These are phyloP conservation scores for Saccharomyces hybrid DNA, from an alignment of 1,139 yeast genomes.

Conservation along the genomic window DNA sequence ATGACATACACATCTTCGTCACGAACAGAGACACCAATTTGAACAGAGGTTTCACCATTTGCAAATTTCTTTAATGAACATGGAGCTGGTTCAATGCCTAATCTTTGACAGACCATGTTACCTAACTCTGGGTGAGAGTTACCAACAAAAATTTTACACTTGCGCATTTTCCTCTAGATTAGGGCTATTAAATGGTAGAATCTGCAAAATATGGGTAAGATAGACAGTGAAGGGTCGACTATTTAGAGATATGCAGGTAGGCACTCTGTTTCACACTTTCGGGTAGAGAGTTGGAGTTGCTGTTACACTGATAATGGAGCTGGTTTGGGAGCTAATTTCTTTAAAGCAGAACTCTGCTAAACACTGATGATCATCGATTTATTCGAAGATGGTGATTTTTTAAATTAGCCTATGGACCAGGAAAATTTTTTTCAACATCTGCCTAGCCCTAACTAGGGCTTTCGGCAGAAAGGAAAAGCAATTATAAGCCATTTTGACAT, in stretches of 20 bases:
- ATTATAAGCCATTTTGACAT: background rate
- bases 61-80: slow-evolving; percentile 85
- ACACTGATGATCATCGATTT: background rate
- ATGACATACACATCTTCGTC: slow-evolving; percentile 95
- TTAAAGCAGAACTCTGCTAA: background rate
- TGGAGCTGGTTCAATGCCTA: slow-evolving; percentile 94
- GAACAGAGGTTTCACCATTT: slow-evolving; percentile 95
- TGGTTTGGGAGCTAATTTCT: background rate
- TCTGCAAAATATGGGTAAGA: background rate
- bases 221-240: background rate
- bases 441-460: background rate
- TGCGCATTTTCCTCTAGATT: slow-evolving; percentile 55
- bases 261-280: background rate
- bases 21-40: slow-evolving; percentile 87
- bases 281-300: background rate
- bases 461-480: background rate
- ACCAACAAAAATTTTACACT: slow-evolving; percentile 94
- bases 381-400: background rate
- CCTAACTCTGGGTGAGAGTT: slow-evolving; percentile 95
- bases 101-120: slow-evolving; percentile 73
- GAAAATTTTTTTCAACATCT: background rate
- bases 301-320: background rate
- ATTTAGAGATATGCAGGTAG: background rate
- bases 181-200: background rate
- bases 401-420: background rate